Evolutionary conservation across 1,284 basidiomycete species (phyloP).

Genomic region (Rhodofomes roseus): DNA sequence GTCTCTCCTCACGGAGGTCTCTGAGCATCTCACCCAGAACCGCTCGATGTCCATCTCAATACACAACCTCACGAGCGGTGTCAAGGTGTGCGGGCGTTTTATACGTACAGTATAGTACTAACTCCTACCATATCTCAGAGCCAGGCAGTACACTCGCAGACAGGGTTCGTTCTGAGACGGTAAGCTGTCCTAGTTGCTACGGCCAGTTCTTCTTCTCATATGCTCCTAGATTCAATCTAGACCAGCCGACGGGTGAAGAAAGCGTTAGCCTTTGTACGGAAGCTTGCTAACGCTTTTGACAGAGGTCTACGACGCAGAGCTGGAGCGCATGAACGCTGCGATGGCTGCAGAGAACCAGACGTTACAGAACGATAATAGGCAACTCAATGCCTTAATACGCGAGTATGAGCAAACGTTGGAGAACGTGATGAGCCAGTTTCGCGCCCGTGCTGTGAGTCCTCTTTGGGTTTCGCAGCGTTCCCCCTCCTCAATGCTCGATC

Average conservation of each 20-base stretch:
- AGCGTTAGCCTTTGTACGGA: not conserved
- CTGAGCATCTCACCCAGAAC: slow-evolving; percentile 84
- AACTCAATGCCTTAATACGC: slow-evolving; percentile 84
- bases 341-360: slow-evolving; percentile 85
- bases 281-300: not conserved
- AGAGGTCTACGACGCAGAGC: slow-evolving; percentile 92
- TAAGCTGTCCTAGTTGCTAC: slow-evolving; percentile 29
- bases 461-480: slow-evolving; percentile 7
- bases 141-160: slow-evolving; percentile 68
- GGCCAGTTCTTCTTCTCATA: not conserved
- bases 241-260: slow-evolving; percentile 77
- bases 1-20: slow-evolving; percentile 73
- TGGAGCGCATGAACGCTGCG: slow-evolving; percentile 86
- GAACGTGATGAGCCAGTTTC: slow-evolving; percentile 91
- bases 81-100: slow-evolving; percentile 61
- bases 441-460: slow-evolving; percentile 81
- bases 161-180: slow-evolving; percentile 90
- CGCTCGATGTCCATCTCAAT: slow-evolving; percentile 55
- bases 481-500: not conserved
- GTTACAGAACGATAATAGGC: slow-evolving; percentile 93
- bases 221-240: slow-evolving; percentile 74
- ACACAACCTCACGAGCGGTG: slow-evolving; percentile 64
- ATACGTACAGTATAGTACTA: not conserved
- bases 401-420: slow-evolving; percentile 98
- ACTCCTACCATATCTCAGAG: slow-evolving; percentile 33